Evolutionary conservation across 805 yeast genomes (phyloP).

Genomic region (Candida railenensis): DNA sequence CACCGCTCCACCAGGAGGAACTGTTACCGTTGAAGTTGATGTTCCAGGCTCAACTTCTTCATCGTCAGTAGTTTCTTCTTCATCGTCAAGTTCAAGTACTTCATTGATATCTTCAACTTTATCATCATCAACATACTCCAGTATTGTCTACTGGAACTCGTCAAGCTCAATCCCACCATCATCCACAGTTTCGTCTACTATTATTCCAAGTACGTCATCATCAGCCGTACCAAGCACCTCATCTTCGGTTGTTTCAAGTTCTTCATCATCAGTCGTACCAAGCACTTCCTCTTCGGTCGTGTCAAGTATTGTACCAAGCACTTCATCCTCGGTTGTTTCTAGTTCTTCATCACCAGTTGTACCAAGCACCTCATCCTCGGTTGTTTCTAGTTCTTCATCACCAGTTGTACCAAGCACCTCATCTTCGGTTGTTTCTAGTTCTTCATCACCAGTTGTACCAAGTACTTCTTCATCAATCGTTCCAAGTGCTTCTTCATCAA

Average conservation of each 20-base stretch:
- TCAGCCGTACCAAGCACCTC: not conserved
- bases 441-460: not conserved
- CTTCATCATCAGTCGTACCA: no score
- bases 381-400: not conserved
- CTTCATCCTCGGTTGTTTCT: not conserved
- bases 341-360: not conserved
- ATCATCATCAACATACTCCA: no score
- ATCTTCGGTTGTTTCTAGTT: not conserved
- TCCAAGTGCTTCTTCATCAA: not conserved
- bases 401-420: not conserved
- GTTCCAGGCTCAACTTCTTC: slow-evolving; percentile 1
- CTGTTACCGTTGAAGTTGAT: slow-evolving; percentile 4
- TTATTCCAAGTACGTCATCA: no score
- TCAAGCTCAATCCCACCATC: not conserved
- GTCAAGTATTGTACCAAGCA: no score
- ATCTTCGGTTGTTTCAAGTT: no score
- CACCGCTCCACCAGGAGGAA: slow-evolving; percentile 1
- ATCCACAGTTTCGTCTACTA: no score
- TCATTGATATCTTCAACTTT: no score
- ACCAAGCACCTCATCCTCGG: not conserved
- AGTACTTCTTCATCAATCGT: not conserved
- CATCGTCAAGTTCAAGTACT: no score
- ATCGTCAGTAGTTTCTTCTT: slow-evolving; percentile 2
- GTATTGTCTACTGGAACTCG: not conserved
- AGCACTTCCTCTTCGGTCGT: no score